Evolutionary conservation across 2,329 filamentous ascomycete genomes (phyloP), one percentile per base, ranked within the genome.

Genomic region (Ophiocordyceps unilateralis): DNA sequence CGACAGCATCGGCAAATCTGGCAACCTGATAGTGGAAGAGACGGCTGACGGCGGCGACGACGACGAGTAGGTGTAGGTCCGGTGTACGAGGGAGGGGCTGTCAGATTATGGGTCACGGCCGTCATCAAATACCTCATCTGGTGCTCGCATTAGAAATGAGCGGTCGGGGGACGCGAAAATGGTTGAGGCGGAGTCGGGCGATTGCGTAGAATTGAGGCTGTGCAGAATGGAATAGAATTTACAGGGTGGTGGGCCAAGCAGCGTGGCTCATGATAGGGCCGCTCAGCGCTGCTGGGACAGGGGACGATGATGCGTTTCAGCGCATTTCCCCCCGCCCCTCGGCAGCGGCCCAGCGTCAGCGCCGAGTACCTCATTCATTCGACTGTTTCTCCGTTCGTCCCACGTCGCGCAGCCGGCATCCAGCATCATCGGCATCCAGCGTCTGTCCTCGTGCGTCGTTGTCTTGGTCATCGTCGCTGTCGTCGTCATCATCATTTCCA

Each of bases 1-100:
- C 23, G 74, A 83, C 49, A 74, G 76, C 51, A 80, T 96, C 56
- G 86, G 89, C 4, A 70, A 79, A 50, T 88, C 85, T 49, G 86
- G 82, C 3, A 94, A 93, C 60, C 63, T 98, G 45, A 83, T 96
- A 50, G 88, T 96, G 12, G 91, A 98, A 64, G 71, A 72, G 26
- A n/a, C 32, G 30, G 15, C 44, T 56, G 30, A 49, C 51, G 45
- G 47, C 53, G 10, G 60, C 61, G 4, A 56, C 53, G n/a, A 36
- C n/a, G 62, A 63, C 14, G 57, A 60, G 10, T 53, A 53, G 19
- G 55, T 53, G 11, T 53, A 53, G 34, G 47, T n/a, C n/a, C n/a
- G n/a, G n/a, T n/a, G n/a, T n/a, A n/a, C 49, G 45, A 24, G 22
- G 34, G 39, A 32, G 9, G 36, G 21, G 9, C 19, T 15, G 26